Percentiles rank a stretch among this genome's conserved stretches.
These are phyloP conservation scores for Annulohypoxylon truncatum DNA, from an alignment of 2,329 filamentous ascomycete genomes.

Conservation along the genomic window DNA sequence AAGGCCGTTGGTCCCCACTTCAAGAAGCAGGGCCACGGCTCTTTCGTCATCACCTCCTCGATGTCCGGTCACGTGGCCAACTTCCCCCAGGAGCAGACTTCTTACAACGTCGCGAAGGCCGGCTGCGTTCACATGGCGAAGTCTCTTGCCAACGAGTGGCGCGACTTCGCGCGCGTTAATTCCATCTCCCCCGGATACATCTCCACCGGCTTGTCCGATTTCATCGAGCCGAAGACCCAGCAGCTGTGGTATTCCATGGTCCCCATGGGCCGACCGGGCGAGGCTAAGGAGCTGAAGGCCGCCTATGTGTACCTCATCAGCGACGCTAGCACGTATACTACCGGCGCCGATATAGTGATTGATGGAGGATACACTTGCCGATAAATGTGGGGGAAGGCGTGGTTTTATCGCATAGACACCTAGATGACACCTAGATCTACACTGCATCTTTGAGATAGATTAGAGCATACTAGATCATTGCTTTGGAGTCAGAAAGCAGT, in stretches of 20 bases:
- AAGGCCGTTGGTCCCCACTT: constrained; percentile 69
- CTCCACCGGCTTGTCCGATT: constrained; percentile 53
- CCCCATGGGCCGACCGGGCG: constrained; percentile 65
- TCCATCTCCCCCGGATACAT: constrained; percentile 73
- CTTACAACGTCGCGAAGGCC: constrained; percentile 70
- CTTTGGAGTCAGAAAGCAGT: neutral
- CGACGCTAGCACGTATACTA: constrained; percentile 81
- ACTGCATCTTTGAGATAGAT: constrained; percentile 8
- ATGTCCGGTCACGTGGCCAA: constrained; percentile 76
- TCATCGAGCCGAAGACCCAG: constrained; percentile 55
- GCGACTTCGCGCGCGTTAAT: constrained; percentile 71
- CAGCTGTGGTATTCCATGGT: constrained; percentile 51
- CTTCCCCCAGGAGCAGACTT: constrained; percentile 71
- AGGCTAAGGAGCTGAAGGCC: constrained; percentile 74
- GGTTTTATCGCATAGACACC: constrained; percentile 9
- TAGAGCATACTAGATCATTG: constrained; percentile 6
- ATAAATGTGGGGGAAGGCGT: constrained; percentile 19
- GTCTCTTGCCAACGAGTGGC: constrained; percentile 69
- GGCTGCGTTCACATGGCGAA: constrained; percentile 58
- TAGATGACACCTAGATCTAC: neutral
- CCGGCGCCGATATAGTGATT: constrained; percentile 75
- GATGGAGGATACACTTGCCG: constrained; percentile 72
- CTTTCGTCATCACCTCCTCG: constrained; percentile 72
- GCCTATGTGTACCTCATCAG: constrained; percentile 81
- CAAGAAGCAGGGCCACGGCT: constrained; percentile 69